These are phyloP conservation scores for Fusarium nygamai DNA, from an alignment of 2,329 filamentous ascomycete genomes.

Conservation along the genomic window DNA sequence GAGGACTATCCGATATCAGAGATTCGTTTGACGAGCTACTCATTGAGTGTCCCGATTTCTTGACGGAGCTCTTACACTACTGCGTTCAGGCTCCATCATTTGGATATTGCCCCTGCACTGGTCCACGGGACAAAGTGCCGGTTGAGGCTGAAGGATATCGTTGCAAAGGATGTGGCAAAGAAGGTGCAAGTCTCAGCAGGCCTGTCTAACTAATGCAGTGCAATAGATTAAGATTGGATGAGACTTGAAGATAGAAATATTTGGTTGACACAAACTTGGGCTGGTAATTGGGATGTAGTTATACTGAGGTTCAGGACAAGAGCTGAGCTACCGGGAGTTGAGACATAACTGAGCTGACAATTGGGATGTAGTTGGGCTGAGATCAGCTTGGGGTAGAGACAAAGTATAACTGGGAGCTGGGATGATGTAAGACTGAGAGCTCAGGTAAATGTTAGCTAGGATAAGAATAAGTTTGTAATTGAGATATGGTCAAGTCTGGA, in stretches of 20 bases:
- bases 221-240: fast-evolving
- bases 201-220: neutral
- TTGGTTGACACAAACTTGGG: too few relatives aligned
- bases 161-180: neutral
- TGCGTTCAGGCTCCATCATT: neutral
- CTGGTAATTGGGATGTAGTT: too few relatives aligned
- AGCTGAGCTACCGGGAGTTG: too few relatives aligned
- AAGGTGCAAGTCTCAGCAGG: neutral
- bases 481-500: neutral
- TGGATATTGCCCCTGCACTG: neutral
- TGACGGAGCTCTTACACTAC: slow-evolving; percentile 9
- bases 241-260: fast-evolving
- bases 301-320: too few relatives aligned
- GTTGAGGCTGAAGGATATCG: neutral
- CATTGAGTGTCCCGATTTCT: slow-evolving; percentile 2
- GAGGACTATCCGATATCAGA: fast-evolving
- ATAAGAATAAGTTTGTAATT: neutral
- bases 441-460: neutral
- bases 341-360: too few relatives aligned
- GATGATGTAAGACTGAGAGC: neutral
- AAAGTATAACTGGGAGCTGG: too few relatives aligned
- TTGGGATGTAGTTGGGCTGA: too few relatives aligned
- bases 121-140: neutral
- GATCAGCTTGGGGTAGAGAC: too few relatives aligned
- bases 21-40: neutral